Base-by-base conservation (phyloP, 495 filamentous ascomycete species). In the Aspergillus panamensis region DNA sequence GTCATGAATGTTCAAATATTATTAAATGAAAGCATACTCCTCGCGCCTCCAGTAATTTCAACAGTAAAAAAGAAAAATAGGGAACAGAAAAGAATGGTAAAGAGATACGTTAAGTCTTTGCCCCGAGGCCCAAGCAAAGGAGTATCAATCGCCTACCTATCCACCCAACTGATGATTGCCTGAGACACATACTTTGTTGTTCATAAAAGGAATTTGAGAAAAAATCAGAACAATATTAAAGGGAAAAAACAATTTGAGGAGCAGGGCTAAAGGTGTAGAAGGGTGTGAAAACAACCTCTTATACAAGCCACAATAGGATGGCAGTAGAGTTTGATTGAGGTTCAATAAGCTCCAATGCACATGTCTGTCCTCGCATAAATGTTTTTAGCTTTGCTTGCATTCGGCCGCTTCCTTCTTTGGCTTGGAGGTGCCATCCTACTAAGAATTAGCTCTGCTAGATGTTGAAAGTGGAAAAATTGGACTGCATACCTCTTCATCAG, bases 401-500 rank as follows among this genome's bases (percentile, higher is more conserved):
- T 99, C 95, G 59, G 94, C 91, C 59, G 95, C 88, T 78, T 99
- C 95, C 74, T 96, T 92, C 84, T 96, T 97, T 42, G 95, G 93
- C 84, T 97, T 97, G 60, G 90, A 86, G 51, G 84, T 84, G 70
- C 96, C 95, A 74, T 96, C 92, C 95, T 98, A 64, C 21, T 60
- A 29, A 51, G 12, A 48, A 61, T 72, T 62, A 73, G 71, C 75
- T 64, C 12, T 53, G 20, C 2, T 12, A 53, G 2, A 51, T 52
- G 49, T 52, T 17, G 60, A 21, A 30, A 50, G 31, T 48, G 16
- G 30, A 21, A 21, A 48, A 25, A n/a, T 20, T 37, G 45, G 45
- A 49, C 37, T 42, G 74, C 82, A 73, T 83, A 97, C 94, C 79
- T 96, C 95, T 64, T 97, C 94, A 58, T 97, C 93, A 57, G 90